Evolutionary conservation across 2,329 filamentous ascomycete genomes (phyloP), one percentile per base, ranked within the genome.

Genomic region (Aspergillus versicolor): DNA sequence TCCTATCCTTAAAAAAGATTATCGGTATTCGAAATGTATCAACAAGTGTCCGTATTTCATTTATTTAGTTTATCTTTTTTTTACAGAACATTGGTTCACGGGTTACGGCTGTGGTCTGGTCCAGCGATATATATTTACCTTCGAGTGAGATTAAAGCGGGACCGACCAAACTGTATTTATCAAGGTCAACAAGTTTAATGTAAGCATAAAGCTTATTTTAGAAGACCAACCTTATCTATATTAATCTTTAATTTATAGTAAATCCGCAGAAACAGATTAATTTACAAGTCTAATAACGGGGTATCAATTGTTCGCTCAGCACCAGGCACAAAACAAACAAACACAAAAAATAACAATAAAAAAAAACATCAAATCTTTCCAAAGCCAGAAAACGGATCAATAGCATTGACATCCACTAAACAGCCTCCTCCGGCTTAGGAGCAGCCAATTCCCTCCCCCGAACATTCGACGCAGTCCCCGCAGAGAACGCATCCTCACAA

Each of bases 381-480:
- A 5, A 13, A 38, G 1, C 6, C 13, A 1, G 9, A 40, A 40
- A 40, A 17, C 7, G 11, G 13, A 38, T 38, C 21, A 21, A 40
- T n/a, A 40, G 15, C 17, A 21, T 12, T 17, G 19, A 11, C 5
- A 19, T 5, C 40, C n/a, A 11, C 45, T 21, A 54, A 13, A 54
- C 52, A 54, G 24, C 24, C n/a, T 11, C 24, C 21, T 49, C 50
- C 6, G 43, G 21, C 21, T 49, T 48, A 3, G 11, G 5, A 6
- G 21, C 2, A 7, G 2, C 49, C 4, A 15, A n/a, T 8, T 24
- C 30, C 34, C 37, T 49, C 24, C 49, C 54, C 4, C 22, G 24
- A 5, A 49, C 44, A 53, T 53, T 57, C 19, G 55, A 57, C 9
- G 49, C 55, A 8, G 55, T 57, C 5, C 55, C 49, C 9, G 17